Evolutionary conservation across 2,329 filamentous ascomycete genomes (phyloP), one percentile per base, ranked within the genome.

Genomic region (Aspergillus vadensis): DNA sequence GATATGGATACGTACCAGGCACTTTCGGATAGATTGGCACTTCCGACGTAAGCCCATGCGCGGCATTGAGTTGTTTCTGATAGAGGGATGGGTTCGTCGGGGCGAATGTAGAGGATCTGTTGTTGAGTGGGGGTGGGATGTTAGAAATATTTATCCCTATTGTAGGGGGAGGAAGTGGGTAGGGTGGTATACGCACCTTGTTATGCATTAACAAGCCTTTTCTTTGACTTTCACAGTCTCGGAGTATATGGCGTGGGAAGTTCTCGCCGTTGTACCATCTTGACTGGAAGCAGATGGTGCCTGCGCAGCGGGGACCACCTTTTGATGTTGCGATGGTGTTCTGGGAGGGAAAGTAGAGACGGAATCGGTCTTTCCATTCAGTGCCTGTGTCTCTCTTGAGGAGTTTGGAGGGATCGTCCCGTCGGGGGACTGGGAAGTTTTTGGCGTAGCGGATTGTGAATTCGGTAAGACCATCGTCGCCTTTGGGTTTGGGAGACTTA

Each of bases 11-110:
- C 86, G 81, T 78, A 92, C 90, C 95, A 99, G 30, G 95, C 95
- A 73, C 91, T 93, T 76, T 97, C 92, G 0, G 92, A 96, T 27
- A 97, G 78, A 76, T 99, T 99, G 7, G 92, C 91, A 68, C 91
- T 96, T 15, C 95, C 95, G 39, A 97, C 79, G 71, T 98, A 98
- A 2, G 85, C 89, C 89, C 91, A 98, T 4, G 87, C 87, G 43
- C 78, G 74, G 23, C 78, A 78, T 48, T 62, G 63, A 19, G 60
- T 65, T 17, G 61, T 68, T 48, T 68, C 61, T 15, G 65, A 47
- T 32, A 63, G 57, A 63, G 44, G 63, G 61, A 61, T 75, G 3
- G 68, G 59, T 9, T 67, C 61, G 38, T 70, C 68, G 5, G 67
- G 70, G n/a, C 71, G 66, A 15, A 71, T 72, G 55, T 74, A 76